These are phyloP conservation scores for Tetrapisispora phaffii DNA, from an alignment of 805 yeast species.

Conservation along the genomic window DNA sequence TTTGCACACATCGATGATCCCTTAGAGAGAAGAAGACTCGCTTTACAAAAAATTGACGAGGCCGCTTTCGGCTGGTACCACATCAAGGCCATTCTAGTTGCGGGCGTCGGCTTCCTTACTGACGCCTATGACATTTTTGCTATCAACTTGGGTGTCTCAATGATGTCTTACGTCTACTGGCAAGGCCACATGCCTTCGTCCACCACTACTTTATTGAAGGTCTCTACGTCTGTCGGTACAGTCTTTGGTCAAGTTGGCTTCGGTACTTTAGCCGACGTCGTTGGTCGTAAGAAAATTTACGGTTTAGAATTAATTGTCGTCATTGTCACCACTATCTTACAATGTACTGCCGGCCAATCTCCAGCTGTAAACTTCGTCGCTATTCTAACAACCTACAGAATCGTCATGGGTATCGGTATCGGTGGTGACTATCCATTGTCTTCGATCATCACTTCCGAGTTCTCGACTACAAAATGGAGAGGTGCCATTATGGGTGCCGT, in stretches of 20 bases:
- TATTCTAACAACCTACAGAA: slow-evolving; percentile 66
- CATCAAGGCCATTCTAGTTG: slow-evolving; percentile 69
- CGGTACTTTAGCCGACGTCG: slow-evolving; percentile 69
- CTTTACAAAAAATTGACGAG: slow-evolving; percentile 73
- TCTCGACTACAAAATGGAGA: slow-evolving; percentile 92
- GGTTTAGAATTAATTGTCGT: slow-evolving; percentile 81
- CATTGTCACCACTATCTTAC: slow-evolving; percentile 70
- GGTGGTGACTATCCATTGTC: slow-evolving; percentile 96
- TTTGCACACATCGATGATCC: slow-evolving; percentile 79
- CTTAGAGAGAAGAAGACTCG: slow-evolving; percentile 76
- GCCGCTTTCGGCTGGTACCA: slow-evolving; percentile 78
- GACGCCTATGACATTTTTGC: slow-evolving; percentile 92
- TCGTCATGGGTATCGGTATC: slow-evolving; percentile 89
- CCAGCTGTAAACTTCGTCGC: slow-evolving; percentile 68
- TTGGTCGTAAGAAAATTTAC: slow-evolving; percentile 81
- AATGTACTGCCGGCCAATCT: slow-evolving; percentile 63
- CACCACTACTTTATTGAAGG: slow-evolving; percentile 67
- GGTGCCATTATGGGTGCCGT: slow-evolving; percentile 97
- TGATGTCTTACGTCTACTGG: slow-evolving; percentile 76
- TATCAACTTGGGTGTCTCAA: slow-evolving; percentile 69
- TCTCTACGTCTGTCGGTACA: slow-evolving; percentile 88
- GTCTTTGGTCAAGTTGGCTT: slow-evolving; percentile 84
- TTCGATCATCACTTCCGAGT: slow-evolving; percentile 84
- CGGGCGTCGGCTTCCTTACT: slow-evolving; percentile 90
- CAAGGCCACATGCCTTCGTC: slow-evolving; percentile 52